Base-by-base conservation (phyloP, 345 rosid genomes). In the Gossypium herbaceum region DNA sequence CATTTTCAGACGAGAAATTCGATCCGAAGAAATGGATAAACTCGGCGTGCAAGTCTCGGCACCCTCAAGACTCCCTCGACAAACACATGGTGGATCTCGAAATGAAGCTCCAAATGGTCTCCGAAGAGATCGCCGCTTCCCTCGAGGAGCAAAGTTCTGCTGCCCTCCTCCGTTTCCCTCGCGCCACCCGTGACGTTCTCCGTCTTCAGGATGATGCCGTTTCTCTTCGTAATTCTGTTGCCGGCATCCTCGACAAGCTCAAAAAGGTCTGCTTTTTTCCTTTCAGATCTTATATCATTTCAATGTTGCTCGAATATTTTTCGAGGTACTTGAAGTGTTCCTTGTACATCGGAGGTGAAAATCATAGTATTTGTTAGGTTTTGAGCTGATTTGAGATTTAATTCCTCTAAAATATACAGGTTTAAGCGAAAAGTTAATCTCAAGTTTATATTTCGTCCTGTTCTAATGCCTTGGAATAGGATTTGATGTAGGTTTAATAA, bases 101-200 rank as follows among this genome's bases (percentile, higher is more conserved):
- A 74, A 93, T 93, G 99, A 95, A 95, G 96, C 97, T 95, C 52
- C 99, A 95, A 88, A 95, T 93, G 85, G 84, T 88, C 22, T 91
- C 98, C 65, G 99, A 95, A 85, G 99, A 95, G 89, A 95, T 95
- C 81, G 88, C 94, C 44, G 88, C 91, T 58, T 89, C 97, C n/a
- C 97, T 95, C 39, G 94, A 95, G 86, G 99, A 95, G 76, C 99
- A 91, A 85, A 93, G 97, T 83, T 84, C 89, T 65, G 76, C 91
- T 9, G 85, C 97, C 27, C 90, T 95, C 78, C 93, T 93, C 81
- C 98, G 99, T 64, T 93, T 93, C 54, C 99, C 99, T 6, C 96
- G 98, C 19, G 97, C 96, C 75, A 86, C 96, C 1, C 97, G 99
- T 50, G 99, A 95, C 72, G 92, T 93, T 22, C 82, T 93, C 72